These are phyloP conservation scores for Meripilus lineatus DNA, from an alignment of 1,284 basidiomycete genomes.

Conservation along the genomic window DNA sequence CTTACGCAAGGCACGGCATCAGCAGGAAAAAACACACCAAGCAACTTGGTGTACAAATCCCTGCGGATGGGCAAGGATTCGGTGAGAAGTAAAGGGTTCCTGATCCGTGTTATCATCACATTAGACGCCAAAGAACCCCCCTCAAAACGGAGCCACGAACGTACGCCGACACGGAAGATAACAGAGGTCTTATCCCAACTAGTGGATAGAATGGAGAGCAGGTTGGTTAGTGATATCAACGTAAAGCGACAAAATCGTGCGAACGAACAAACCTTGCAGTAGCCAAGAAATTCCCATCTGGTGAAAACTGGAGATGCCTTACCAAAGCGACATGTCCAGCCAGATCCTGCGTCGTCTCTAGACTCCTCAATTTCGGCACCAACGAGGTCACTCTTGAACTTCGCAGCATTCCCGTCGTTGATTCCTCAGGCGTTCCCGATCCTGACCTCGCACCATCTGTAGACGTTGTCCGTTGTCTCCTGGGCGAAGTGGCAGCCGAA, in stretches of 20 bases:
- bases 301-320: conserved; percentile 67
- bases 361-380: conserved; percentile 50
- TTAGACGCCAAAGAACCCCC: conserved; percentile 1
- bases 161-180: conserved; percentile 66
- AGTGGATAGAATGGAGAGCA: conserved; percentile 3
- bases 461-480: conserved; percentile 41
- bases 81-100: conserved; percentile 57
- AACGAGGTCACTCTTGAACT: conserved; percentile 52
- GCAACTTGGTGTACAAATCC: conserved; percentile 78
- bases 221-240: not conserved
- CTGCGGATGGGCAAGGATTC: conserved; percentile 64
- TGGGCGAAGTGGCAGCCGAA: conserved; percentile 26
- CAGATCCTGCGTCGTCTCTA: conserved; percentile 57
- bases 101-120: conserved; percentile 21
- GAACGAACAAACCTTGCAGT: conserved; percentile 53
- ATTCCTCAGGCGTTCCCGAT: conserved; percentile 16
- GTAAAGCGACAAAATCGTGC: too few species aligned
- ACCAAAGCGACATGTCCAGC: conserved; percentile 63
- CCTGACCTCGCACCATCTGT: conserved; percentile 25
- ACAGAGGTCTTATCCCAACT: conserved; percentile 78
- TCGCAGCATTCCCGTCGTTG: conserved; percentile 37
- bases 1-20: conserved; percentile 2
- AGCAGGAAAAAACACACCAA: conserved; percentile 46
- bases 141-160: conserved; percentile 19
- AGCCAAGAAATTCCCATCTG: conserved; percentile 63